Percentiles rank a stretch among this genome's conserved stretches.
Conservation (phyloP, 164 flowering plant genomes). For the Stephania cephalantha region DNA sequence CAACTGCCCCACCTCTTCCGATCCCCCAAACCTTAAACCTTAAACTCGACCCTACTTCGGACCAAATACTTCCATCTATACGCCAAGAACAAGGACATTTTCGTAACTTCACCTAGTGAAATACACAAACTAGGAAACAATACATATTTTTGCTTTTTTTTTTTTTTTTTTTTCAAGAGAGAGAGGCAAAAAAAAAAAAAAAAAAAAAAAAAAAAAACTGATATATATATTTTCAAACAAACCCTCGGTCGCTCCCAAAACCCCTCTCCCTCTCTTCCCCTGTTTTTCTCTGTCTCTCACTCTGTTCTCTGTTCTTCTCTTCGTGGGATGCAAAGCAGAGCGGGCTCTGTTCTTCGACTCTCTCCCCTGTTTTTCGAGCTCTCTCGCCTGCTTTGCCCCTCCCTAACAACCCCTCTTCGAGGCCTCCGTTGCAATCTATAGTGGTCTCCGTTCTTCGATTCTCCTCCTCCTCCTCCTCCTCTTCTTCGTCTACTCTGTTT, state of each 20-base stretch:
- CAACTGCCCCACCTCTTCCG: too few species aligned
- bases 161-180: too few species aligned
- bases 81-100: too few species aligned
- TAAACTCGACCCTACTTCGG: too few species aligned
- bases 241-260: constrained; percentile 14
- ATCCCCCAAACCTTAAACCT: too few species aligned
- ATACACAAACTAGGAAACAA: too few species aligned
- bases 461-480: background rate
- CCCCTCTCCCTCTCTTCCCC: constrained; percentile 7
- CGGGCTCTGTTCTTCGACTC: constrained; percentile 6
- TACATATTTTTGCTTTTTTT: too few species aligned
- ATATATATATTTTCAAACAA: too few species aligned
- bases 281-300: constrained; percentile 8
- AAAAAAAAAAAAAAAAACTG: too few species aligned
- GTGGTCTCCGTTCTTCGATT: background rate
- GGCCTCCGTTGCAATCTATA: constrained; percentile 1
- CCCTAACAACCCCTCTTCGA: background rate
- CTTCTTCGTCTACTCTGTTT: background rate
- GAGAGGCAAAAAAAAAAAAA: too few species aligned
- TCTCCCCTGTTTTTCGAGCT: background rate
- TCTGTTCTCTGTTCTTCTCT: constrained; percentile 3
- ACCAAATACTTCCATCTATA: too few species aligned
- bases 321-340: constrained; percentile 15
- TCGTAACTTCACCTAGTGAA: too few species aligned
- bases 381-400: background rate